Evolutionary conservation across 2,329 filamentous ascomycete genomes (phyloP).

Genomic region (Phyllosticta citribraziliensis): DNA sequence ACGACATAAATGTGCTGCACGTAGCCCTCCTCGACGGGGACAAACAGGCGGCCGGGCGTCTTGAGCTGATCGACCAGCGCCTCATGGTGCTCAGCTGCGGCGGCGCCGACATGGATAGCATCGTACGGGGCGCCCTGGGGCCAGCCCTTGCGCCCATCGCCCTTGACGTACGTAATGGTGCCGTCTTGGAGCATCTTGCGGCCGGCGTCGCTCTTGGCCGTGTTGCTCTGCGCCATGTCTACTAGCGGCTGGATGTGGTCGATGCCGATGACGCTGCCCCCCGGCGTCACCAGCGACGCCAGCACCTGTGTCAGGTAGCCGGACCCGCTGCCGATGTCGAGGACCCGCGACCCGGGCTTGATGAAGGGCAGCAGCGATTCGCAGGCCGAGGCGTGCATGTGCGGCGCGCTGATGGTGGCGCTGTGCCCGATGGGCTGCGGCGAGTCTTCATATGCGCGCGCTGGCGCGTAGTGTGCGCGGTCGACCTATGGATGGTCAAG

Average conservation of each 20-base stretch:
- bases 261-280: conserved; percentile 36
- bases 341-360: conserved; percentile 38
- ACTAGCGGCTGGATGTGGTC: conserved; percentile 41
- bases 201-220: conserved; percentile 34
- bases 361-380: conserved; percentile 53
- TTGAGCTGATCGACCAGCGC: conserved; percentile 68
- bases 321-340: conserved; percentile 40
- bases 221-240: conserved; percentile 32
- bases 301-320: conserved; percentile 82
- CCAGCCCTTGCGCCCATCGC: conserved; percentile 49
- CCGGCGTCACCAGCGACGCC: conserved; percentile 59
- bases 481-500: conserved; percentile 54
- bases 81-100: conserved; percentile 62
- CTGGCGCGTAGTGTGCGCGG: conserved; percentile 70
- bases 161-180: conserved; percentile 60
- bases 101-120: conserved; percentile 91
- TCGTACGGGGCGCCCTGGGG: conserved; percentile 57
- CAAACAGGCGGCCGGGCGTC: conserved; percentile 68
- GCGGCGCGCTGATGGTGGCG: conserved; percentile 63
- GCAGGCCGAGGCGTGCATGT: conserved; percentile 60
- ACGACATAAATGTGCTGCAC: conserved; percentile 64
- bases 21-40: conserved; percentile 53
- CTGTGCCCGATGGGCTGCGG: conserved; percentile 58
- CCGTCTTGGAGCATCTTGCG: conserved; percentile 52
- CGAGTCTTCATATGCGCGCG: conserved; percentile 60